These are phyloP conservation scores for Annulohypoxylon maeteangense DNA, from an alignment of 495 filamentous ascomycete species.

Conservation along the genomic window DNA sequence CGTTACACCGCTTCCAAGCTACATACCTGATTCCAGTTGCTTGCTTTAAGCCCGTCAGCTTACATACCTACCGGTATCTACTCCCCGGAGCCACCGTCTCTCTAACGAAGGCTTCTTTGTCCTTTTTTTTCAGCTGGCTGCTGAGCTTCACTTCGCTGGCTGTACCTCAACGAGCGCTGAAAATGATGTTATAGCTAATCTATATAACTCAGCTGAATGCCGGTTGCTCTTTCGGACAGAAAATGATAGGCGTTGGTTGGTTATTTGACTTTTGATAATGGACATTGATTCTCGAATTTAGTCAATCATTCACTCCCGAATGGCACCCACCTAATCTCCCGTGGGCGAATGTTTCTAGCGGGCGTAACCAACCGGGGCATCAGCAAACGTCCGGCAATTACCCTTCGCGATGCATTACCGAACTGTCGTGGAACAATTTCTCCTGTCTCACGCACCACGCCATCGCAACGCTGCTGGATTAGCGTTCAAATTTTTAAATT, in stretches of 20 bases:
- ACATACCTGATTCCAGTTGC: not conserved
- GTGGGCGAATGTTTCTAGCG: not conserved
- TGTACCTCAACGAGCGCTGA: not conserved
- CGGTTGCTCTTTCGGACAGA: not conserved
- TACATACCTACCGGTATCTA: not conserved
- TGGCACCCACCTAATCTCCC: not conserved
- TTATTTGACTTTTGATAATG: not conserved
- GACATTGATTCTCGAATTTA: not conserved
- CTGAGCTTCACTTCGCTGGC: not conserved
- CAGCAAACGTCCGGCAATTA: conserved; percentile 3
- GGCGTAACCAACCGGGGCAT: not conserved
- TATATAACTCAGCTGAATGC: too few species aligned
- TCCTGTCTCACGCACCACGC: conserved; percentile 1
- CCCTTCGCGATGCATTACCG: conserved; percentile 1
- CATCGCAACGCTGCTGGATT: not conserved
- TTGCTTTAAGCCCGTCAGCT: conserved; percentile 3
- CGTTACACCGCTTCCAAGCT: conserved; percentile 9
- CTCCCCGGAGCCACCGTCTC: not conserved
- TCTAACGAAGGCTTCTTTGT: not conserved
- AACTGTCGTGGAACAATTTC: conserved; percentile 8
- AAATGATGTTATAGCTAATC: not conserved
- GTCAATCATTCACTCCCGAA: not conserved
- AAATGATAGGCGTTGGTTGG: too few species aligned
- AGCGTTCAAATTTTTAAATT: conserved; percentile 4
- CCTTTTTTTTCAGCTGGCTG: not conserved